Base-by-base conservation (phyloP, 805 yeast genomes). In the Starmerella sp. region DNA sequence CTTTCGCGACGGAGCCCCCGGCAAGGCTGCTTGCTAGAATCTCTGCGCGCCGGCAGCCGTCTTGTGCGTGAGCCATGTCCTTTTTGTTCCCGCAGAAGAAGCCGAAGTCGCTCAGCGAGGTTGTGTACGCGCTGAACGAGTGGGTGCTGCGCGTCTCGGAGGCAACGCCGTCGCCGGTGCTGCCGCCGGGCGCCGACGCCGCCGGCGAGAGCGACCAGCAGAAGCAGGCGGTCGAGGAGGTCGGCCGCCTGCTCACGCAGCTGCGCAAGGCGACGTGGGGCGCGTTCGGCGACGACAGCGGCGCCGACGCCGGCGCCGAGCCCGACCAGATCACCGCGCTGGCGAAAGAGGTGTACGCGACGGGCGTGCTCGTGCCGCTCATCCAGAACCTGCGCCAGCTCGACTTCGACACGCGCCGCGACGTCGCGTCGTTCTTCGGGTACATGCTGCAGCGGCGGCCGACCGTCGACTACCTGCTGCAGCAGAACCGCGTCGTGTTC, bases 341-440 rank as follows among this genome's bases (percentile, higher is more conserved):
- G 52, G 87, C 95, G 9, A 86, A 82, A 62, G 96, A 90, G 60
- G 81, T 88, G 2, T 86, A 85, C 64, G 69, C 77, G 8, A 74
- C 84, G 0, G 95, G 89, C 66, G 72, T 85, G 55, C 76, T 93
- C 36, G 78, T 77, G 59, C 74, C 75, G 28, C 70, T 93, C 57
- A 73, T 87, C 13, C 66, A 71, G 17, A 78, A 82, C 63, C 71
- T 93, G 54, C 72, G 71, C n/a, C 74, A 75, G 36, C 75, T 93
- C 54, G 96, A 88, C 59, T 90, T 93, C 69, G 97, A 93, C 66
- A 81, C 95, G 46, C 75, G 96, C 54, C 89, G 91, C 64, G 93
- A 86, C 62, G 91, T 88, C 14, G 76, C 81, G 5, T 72, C 79
- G 5, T 67, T 93, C 52, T 88, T 89, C 66, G 78, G 82, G 58